Evolutionary conservation across 2,329 filamentous ascomycete species (phyloP).

Genomic region (Neonectria magnoliae): DNA sequence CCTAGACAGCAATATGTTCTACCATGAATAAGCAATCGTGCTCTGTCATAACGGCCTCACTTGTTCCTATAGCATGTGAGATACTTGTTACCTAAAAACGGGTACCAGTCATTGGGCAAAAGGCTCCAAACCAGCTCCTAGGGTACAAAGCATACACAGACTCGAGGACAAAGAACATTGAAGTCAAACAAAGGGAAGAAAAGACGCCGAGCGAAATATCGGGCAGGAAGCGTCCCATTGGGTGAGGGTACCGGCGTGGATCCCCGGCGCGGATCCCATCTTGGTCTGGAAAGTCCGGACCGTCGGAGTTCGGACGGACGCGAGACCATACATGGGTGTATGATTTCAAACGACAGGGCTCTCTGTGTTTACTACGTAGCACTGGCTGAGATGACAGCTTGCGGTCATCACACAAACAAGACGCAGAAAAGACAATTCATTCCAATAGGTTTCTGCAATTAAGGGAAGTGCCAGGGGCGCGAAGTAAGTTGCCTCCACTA

Average conservation of each 20-base stretch:
- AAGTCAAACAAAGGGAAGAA: background rate
- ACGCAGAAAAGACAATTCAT: background rate
- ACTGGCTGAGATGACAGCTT: too few species aligned
- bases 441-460: background rate
- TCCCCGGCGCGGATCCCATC: background rate
- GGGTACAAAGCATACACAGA: background rate
- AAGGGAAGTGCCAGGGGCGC: background rate
- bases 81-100: too few species aligned
- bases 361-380: background rate
- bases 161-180: background rate
- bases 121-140: too few species aligned
- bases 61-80: too few species aligned
- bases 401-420: background rate
- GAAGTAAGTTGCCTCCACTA: background rate
- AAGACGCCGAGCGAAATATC: background rate
- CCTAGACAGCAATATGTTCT: too few species aligned
- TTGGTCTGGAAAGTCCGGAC: background rate
- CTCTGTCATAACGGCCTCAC: too few species aligned
- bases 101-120: too few species aligned
- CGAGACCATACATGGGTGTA: background rate
- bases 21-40: too few species aligned
- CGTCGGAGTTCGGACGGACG: background rate
- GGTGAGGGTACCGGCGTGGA: background rate
- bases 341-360: background rate
- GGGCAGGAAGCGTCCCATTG: background rate